These are phyloP conservation scores for Candolleomyces eurysporus DNA, from an alignment of 768 basidiomycete species.

Conservation along the genomic window DNA sequence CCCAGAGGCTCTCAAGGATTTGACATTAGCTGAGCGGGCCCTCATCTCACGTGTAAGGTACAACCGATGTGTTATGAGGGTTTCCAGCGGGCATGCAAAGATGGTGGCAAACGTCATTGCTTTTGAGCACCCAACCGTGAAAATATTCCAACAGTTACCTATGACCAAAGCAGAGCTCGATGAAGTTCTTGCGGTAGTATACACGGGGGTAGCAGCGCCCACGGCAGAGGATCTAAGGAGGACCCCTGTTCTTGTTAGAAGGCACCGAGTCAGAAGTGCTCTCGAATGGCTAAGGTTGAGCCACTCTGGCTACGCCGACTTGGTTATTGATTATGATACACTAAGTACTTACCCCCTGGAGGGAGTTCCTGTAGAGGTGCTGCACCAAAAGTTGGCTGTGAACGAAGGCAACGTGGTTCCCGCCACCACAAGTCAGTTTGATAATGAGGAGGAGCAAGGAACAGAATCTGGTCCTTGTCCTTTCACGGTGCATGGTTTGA, in stretches of 20 bases:
- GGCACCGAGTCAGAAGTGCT: not conserved
- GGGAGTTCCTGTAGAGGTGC: not conserved
- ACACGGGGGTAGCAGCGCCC: not conserved
- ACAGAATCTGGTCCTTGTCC: slow-evolving; percentile 25
- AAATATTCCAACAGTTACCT: slow-evolving; percentile 25
- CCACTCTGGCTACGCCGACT: not conserved
- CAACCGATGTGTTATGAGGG: slow-evolving; percentile 26
- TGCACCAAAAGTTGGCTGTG: not conserved
- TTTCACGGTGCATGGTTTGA: slow-evolving; percentile 36
- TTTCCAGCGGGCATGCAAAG: slow-evolving; percentile 22
- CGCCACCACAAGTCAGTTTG: slow-evolving; percentile 23
- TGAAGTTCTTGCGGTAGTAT: not conserved
- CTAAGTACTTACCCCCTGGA: not conserved
- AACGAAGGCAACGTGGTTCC: not conserved
- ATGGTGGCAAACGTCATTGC: slow-evolving; percentile 29
- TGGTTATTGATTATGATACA: not conserved
- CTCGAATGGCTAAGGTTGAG: slow-evolving; percentile 6
- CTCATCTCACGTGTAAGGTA: slow-evolving; percentile 22
- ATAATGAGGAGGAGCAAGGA: not conserved
- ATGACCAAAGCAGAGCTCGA: slow-evolving; percentile 18
- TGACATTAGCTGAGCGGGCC: slow-evolving; percentile 26
- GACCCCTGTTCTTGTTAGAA: not conserved
- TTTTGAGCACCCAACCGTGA: slow-evolving; percentile 22
- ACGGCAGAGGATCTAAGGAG: not conserved
- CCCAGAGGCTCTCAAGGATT: slow-evolving; percentile 19